Evolutionary conservation across 176 grass and related monocot species (phyloP), one percentile per base, ranked within the genome.

Genomic region (Olyra latifolia): DNA sequence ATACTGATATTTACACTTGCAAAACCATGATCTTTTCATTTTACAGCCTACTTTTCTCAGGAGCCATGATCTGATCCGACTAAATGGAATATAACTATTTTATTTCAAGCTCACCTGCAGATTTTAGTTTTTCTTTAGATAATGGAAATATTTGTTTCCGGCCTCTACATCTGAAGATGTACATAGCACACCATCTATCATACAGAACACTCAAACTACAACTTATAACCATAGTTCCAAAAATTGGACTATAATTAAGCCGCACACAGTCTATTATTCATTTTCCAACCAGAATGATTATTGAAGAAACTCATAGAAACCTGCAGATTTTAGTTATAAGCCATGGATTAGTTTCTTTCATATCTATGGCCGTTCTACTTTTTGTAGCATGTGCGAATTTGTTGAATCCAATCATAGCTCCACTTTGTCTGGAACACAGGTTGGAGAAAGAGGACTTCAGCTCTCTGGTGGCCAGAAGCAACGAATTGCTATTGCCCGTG

Each of bases 381-480:
- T n/a, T 42, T 17, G 0, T 71, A 69, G 12, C 10, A 45, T 63
- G 35, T 2, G 14, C 29, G 41, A 68, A 66, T 14, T 52, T 73
- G 4, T 24, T 13, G 40, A 67, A 30, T 75, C 22, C 8, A 42
- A 59, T 74, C 28, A 32, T 50, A 28, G 49, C 45, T 65, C 6
- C 11, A 43, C 27, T 60, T 19, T 80, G 30, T 66, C 8, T 15
- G 3, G 23, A 62, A 57, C 38, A 61, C 74, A 93, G 93, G 90
- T 93, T 1, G 90, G 90, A 50, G 93, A 97, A 40, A 61, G 93
- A 29, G 93, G 93, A 5, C 69, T 93, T 47, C 93, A 97, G 66
- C 76, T 97, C 4, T 97, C 93, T 4, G 93, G 93, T 35, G 93
- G 93, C 39, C 90, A 97, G 77, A 97, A 97, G 59, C 93, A 97